Evolutionary conservation across 345 rosid genomes (phyloP), one percentile per base, ranked within the genome.

Genomic region (Murraya paniculata): DNA sequence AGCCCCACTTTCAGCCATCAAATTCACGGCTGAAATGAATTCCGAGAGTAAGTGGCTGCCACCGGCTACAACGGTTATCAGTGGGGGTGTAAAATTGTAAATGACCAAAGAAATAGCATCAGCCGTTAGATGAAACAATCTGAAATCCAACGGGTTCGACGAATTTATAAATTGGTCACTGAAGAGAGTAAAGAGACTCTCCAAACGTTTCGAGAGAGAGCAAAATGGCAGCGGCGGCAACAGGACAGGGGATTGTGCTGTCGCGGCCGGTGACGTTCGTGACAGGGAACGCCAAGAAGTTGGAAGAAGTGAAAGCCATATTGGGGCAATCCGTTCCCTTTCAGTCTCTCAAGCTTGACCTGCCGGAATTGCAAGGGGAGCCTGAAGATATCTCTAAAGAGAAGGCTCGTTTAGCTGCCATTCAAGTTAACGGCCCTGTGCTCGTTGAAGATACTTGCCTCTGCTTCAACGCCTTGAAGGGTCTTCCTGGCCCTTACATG

Each of bases 401-500:
- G 78, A 96, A 96, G 67, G 99, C 99, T 85, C 95, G 97, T 74
- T 84, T 92, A 74, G 99, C 98, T 70, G 98, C 99, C 41, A 27
- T 83, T 30, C 85, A 92, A 92, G 94, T 94, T 70, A 87, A 89
- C 71, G 98, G 98, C 1, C 97, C 99, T 24, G 98, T 96, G 33
- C 82, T 96, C 81, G 99, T 96, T 75, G 98, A 96, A 82, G 98
- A 96, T 83, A 96, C 98, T 28, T 96, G 98, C 48, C 97, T 94
- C 73, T 96, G 99, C 84, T 96, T 92, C 89, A 91, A 91, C 85
- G 93, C 98, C n/a, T 82, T 96, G 2, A 88, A 89, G 82, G 99
- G 99, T 75, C 99, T 96, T 81, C 99, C 99, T 53, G 99, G 99
- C 57, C 98, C 99, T 38, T 92, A 96, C 85, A 85, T 96, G 99